Evolutionary conservation across 2,329 filamentous ascomycete species (phyloP), one percentile per base, ranked within the genome.

Genomic region (Purpureocillium lavendulum): DNA sequence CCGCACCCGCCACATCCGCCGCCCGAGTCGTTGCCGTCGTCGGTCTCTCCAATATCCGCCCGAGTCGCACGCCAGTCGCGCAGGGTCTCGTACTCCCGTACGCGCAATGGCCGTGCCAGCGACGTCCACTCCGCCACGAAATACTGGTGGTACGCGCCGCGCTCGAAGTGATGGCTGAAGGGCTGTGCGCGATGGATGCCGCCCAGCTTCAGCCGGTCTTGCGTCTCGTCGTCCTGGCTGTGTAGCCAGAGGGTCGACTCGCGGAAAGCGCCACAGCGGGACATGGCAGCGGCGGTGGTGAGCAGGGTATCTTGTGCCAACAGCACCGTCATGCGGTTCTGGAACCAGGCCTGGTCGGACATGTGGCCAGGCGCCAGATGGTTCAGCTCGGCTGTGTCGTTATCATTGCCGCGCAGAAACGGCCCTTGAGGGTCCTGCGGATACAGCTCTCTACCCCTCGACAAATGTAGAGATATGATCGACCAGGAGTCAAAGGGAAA

Each of bases 401-500:
- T n/a, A 26, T 26, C 21, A 10, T 10, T 10, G 21, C 21, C 10
- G 21, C 6, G 5, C 21, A 10, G 10, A 4, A 28, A 1, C 15
- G 17, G 28, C 2, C 26, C 38, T 12, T 16, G 13, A 5, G 39
- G 30, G 17, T 40, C 36, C 3, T 38, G 38, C 3, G 59, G 51
- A 41, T 69, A 67, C 33, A 62, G 45, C 33, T 54, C 43, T 2
- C 52, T 50, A n/a, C 56, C 57, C n/a, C 62, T 50, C 2, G 54
- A 39, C 2, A 67, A 53, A 38, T 67, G 65, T 7, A 62, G 53
- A 7, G 60, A 54, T 6, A 59, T 45, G 17, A 69, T 55, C 17
- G 64, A 67, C 62, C 60, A 67, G 3, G 64, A 57, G 42, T 68
- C 65, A 39, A 66, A 67, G 0, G 64, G 65, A 31, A 66, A 67